These are phyloP conservation scores for Grosmannia huntii DNA, from an alignment of 2,329 filamentous ascomycete species.

Conservation along the genomic window DNA sequence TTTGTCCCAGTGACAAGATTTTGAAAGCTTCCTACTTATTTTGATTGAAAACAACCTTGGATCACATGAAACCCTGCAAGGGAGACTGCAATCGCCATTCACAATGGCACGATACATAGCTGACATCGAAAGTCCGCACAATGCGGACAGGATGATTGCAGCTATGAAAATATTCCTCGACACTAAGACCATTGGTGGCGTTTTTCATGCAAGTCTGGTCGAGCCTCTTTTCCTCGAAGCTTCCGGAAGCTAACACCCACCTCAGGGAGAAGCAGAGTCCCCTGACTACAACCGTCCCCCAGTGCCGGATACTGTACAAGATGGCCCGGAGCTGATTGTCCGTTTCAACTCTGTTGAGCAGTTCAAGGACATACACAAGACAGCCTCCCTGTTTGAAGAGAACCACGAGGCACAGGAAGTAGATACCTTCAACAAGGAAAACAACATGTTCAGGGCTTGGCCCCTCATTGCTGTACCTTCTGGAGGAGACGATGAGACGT, in stretches of 20 bases:
- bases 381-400: conserved; percentile 10
- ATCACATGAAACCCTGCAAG: neutral
- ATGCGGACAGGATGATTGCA: neutral
- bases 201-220: conserved; percentile 1
- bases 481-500: conserved; percentile 5
- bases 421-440: conserved; percentile 22
- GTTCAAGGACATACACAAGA: conserved; percentile 8
- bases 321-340: neutral
- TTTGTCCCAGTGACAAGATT: no score
- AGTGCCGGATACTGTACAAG: neutral
- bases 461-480: conserved; percentile 3
- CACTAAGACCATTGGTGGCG: conserved; percentile 1
- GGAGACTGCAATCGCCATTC: neutral
- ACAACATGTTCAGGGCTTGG: conserved; percentile 11
- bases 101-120: neutral
- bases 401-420: conserved; percentile 15
- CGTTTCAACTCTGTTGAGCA: conserved; percentile 8
- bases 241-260: neutral
- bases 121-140: conserved; percentile 1
- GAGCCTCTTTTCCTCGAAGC: neutral
- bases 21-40: no score
- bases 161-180: conserved; percentile 1
- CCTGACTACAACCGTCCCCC: neutral
- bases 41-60: neutral
- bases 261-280: neutral